Conservation (phyloP, 2,329 filamentous ascomycete species). For the Pezicula carpinea region DNA sequence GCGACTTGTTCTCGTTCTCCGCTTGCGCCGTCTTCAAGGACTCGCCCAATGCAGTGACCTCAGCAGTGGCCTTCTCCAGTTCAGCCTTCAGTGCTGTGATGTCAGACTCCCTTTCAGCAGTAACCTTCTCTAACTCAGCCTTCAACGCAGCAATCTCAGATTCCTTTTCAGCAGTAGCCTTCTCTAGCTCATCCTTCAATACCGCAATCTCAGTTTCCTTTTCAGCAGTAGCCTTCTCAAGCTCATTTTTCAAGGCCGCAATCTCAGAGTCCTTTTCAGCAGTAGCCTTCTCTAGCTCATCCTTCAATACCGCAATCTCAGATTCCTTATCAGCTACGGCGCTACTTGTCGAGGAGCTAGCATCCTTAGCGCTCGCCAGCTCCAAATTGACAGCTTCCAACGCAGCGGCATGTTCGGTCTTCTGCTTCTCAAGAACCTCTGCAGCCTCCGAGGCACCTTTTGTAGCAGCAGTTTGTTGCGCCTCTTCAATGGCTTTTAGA, state of each 20-base stretch:
- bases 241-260: constrained; percentile 30
- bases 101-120: constrained; percentile 44
- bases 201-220: constrained; percentile 22
- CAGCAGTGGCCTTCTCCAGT: constrained; percentile 32
- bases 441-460: constrained; percentile 31
- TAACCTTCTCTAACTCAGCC: constrained; percentile 30
- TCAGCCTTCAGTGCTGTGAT: constrained; percentile 31
- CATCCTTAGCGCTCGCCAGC: constrained; percentile 44
- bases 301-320: constrained; percentile 25
- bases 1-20: constrained; percentile 38
- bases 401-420: constrained; percentile 31
- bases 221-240: constrained; percentile 35
- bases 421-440: constrained; percentile 46
- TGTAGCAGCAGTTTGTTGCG: constrained; percentile 19
- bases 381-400: constrained; percentile 30
- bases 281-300: constrained; percentile 38
- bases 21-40: constrained; percentile 50
- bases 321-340: constrained; percentile 32
- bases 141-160: constrained; percentile 32
- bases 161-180: constrained; percentile 39
- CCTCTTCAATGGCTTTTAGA: constrained; percentile 26
- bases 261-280: constrained; percentile 22
- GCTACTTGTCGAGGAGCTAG: constrained; percentile 28
- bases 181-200: constrained; percentile 32
- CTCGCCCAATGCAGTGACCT: constrained; percentile 40